Evolutionary conservation across 768 basidiomycete species (phyloP), one percentile per base, ranked within the genome.

Genomic region (Termitomyces sp.): DNA sequence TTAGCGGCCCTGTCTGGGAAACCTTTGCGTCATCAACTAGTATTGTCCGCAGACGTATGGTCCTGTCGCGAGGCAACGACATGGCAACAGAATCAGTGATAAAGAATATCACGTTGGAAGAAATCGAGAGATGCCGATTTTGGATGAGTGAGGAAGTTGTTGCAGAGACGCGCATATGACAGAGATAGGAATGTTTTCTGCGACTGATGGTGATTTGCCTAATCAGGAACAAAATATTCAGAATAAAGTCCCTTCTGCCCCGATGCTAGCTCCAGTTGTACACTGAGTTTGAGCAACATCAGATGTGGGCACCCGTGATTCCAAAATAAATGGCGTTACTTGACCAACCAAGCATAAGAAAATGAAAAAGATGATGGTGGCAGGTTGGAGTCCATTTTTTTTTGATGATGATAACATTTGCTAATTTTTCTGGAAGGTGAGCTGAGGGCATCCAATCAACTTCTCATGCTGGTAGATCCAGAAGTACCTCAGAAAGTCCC

Each of bases 91-190:
- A 44, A 15, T 70, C 67, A 1, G 45, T 41, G 3, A 70, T 73
- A 66, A 65, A 70, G 54, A 55, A 46, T 34, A 63, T 73, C 34
- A 61, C 69, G 3, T 45, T 60, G 26, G 67, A 60, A 1, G 64
- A 75, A 32, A 66, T 71, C 9, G 60, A 66, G 49, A 65, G 74
- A 46, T 76, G 74, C 59, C 56, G 62, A 45, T 76, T 76, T 57
- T 76, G 74, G 74, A 76, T 74, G 74, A 70, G 70, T 46, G 66
- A 66, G 42, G 61, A 64, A 8, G 71, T 74, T 2, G 64, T 63
- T 0, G 64, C 58, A 2, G 68, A 75, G 57, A 74, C 72, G 12
- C 63, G 67, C 6, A 55, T 71, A 51, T 71, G 30, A 66, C 2
- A 11, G 8, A 53, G 28, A 12, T 12, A 37, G 17, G 28, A n/a